Base-by-base conservation (phyloP, 139 green algal species). In the Axilococcus clingmanii region DNA sequence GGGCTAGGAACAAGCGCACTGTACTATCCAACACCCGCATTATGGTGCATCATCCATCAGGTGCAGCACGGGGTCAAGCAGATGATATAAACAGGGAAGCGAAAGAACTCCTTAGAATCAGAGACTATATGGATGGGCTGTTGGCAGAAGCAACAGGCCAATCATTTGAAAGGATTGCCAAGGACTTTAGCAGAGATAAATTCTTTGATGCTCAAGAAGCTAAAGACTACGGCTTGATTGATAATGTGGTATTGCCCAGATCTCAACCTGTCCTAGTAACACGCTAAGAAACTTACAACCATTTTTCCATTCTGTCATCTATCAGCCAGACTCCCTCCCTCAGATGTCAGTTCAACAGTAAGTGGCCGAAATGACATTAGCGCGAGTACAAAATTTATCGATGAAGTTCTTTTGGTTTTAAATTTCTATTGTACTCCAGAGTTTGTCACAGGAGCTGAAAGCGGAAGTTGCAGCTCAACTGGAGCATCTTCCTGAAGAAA, bases 61-160 rank as follows among this genome's bases (percentile, higher is more conserved):
- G 92, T 23, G 75, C 77, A 11, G 87, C 92, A 0, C 61, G 91
- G 5, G 92, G 92, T 11, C 83, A 95, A 51, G 91, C 91, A 5
- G 76, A 64, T n/a, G 91, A 99, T 75, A 95, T 99, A 63, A 78
- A 95, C 59, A 92, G 95, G 48, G 92, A 99, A 79, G 79, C 79
- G 5, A 63, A 69, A n/a, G 93, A 99, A 80, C 75, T 99, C 45
- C 70, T 95, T 37, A 76, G 85, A 33, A 77, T 94, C 51, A 78
- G 87, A 32, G 78, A 92, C 65, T 96, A 97, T 72, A 75, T 97
- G 35, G 80, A 83, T 45, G 65, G 73, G 17, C 56, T 90, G 16
- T 55, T 93, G 20, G 67, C 82, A 6, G 52, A 91, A 41, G 73
- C 69, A 28, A 94, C 88, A 14, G 88, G 83, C 31, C 79, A 93